These are phyloP conservation scores for Hansenula sp. DNA, from an alignment of 1,139 yeast species.

Conservation along the genomic window DNA sequence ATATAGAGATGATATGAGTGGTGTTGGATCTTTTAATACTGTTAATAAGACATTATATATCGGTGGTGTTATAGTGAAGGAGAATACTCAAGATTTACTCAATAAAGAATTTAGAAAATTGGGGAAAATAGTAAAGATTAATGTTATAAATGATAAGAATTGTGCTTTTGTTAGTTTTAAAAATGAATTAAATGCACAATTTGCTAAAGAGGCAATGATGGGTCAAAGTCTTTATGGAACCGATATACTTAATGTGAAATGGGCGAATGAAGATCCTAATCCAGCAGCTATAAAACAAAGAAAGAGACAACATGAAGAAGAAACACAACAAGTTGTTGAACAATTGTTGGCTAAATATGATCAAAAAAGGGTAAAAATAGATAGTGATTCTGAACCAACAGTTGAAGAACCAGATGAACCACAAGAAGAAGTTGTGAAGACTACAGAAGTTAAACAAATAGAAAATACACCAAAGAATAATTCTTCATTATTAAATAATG, in stretches of 20 bases:
- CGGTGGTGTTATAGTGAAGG: slow-evolving; percentile 50
- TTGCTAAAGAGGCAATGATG: slow-evolving; percentile 92
- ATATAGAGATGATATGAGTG: slow-evolving; percentile 91
- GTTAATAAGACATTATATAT: slow-evolving; percentile 73
- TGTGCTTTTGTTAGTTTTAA: slow-evolving; percentile 78
- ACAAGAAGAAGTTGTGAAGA: not conserved
- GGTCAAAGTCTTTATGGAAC: slow-evolving; percentile 55
- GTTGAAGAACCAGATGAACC: slow-evolving; percentile 11
- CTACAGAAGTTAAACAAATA: not conserved
- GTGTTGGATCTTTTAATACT: slow-evolving; percentile 78
- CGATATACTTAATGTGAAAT: slow-evolving; percentile 67
- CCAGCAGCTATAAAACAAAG: slow-evolving; percentile 59
- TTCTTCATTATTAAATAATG: not conserved
- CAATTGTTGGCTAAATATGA: slow-evolving; percentile 11
- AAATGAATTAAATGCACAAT: slow-evolving; percentile 75
- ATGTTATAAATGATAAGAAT: slow-evolving; percentile 57
- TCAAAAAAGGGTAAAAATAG: slow-evolving; percentile 6
- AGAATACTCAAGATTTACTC: slow-evolving; percentile 38
- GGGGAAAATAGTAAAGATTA: slow-evolving; percentile 71
- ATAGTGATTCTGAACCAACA: slow-evolving; percentile 2
- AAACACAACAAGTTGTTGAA: slow-evolving; percentile 17
- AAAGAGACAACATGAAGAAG: slow-evolving; percentile 27
- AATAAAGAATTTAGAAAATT: slow-evolving; percentile 61
- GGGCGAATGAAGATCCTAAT: slow-evolving; percentile 91
- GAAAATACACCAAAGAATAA: not conserved